These are phyloP conservation scores for Salvia rosmarinus DNA, from an alignment of 257 asterid species.

Conservation along the genomic window DNA sequence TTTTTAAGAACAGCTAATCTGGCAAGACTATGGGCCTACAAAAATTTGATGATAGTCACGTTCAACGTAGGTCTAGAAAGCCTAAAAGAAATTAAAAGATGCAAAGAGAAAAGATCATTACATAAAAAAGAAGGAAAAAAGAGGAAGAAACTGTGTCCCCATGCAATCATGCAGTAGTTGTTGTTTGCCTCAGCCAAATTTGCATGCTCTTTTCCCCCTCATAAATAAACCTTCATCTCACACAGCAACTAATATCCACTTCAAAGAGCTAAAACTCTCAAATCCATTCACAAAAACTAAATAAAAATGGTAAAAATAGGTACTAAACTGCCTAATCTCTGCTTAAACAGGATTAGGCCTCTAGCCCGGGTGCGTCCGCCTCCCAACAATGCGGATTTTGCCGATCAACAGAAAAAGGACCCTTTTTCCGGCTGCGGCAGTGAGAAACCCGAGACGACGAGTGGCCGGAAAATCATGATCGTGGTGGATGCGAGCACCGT, in stretches of 20 bases:
- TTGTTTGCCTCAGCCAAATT: slow-evolving; percentile 34
- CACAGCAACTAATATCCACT: slow-evolving; percentile 34
- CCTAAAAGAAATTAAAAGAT: slow-evolving; percentile 43
- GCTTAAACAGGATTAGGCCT: slow-evolving; percentile 77
- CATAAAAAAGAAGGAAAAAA: slow-evolving; percentile 42
- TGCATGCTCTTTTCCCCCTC: slow-evolving; percentile 23
- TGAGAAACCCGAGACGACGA: slow-evolving; percentile 26
- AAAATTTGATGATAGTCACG: slow-evolving; percentile 51
- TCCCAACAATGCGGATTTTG: slow-evolving; percentile 10
- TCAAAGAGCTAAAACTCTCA: neutral
- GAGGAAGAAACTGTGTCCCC: slow-evolving; percentile 44
- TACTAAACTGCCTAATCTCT: slow-evolving; percentile 64
- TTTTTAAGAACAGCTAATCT: slow-evolving; percentile 15
- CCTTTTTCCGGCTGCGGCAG: slow-evolving; percentile 13
- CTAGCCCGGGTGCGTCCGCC: slow-evolving; percentile 69
- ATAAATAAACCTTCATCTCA: slow-evolving; percentile 25
- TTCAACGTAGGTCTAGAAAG: slow-evolving; percentile 46
- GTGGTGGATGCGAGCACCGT: slow-evolving; percentile 68
- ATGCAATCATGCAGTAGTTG: slow-evolving; percentile 41
- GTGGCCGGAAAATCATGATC: slow-evolving; percentile 76
- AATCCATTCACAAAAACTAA: neutral
- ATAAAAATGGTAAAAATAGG: slow-evolving; percentile 42
- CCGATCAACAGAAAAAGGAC: slow-evolving; percentile 29
- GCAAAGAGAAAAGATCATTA: slow-evolving; percentile 40
- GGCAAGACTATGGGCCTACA: slow-evolving; percentile 38